These are phyloP conservation scores for Boletus sp. DNA, from an alignment of 1,284 basidiomycete genomes.

Conservation along the genomic window DNA sequence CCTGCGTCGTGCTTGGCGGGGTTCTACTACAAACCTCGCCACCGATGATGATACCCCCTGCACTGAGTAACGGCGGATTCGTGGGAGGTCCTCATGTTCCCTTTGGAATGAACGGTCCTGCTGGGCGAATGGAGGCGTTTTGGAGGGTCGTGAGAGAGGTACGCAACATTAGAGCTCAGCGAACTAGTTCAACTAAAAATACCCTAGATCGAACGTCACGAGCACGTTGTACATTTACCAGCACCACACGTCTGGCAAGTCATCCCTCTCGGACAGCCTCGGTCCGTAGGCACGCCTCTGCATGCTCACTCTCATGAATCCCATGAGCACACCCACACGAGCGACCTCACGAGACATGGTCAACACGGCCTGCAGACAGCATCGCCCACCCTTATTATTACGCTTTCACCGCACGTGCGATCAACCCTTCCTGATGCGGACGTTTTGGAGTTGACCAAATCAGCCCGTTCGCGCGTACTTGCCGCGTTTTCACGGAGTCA, in stretches of 20 bases:
- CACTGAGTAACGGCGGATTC: slow-evolving; percentile 16
- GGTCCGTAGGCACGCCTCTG: slow-evolving; percentile 7
- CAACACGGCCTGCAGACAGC: slow-evolving; percentile 13
- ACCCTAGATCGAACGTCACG: slow-evolving; percentile 73
- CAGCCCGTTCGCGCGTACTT: slow-evolving; percentile 70
- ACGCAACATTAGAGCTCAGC: slow-evolving; percentile 22
- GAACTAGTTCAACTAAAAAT: slow-evolving; percentile 1
- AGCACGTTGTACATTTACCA: slow-evolving; percentile 75
- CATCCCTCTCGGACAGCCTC: slow-evolving; percentile 48
- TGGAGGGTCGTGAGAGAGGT: slow-evolving; percentile 81
- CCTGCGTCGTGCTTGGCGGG: slow-evolving; percentile 77
- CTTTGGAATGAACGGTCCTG: slow-evolving; percentile 10
- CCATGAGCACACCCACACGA: not conserved
- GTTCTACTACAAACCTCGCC: slow-evolving; percentile 90
- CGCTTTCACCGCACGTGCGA: slow-evolving; percentile 78
- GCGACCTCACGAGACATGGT: not conserved
- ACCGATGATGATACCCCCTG: slow-evolving; percentile 38
- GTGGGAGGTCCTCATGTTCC: slow-evolving; percentile 8
- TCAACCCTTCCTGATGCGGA: slow-evolving; percentile 73
- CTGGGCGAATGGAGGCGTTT: slow-evolving; percentile 67
- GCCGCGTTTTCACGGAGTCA: slow-evolving; percentile 43
- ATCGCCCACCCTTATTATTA: slow-evolving; percentile 69
- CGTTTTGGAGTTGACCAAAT: slow-evolving; percentile 69
- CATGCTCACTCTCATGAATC: slow-evolving; percentile 9
- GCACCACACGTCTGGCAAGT: slow-evolving; percentile 89